Conservation (phyloP, 805 yeast genomes). For the Metschnikowia rubicola region DNA sequence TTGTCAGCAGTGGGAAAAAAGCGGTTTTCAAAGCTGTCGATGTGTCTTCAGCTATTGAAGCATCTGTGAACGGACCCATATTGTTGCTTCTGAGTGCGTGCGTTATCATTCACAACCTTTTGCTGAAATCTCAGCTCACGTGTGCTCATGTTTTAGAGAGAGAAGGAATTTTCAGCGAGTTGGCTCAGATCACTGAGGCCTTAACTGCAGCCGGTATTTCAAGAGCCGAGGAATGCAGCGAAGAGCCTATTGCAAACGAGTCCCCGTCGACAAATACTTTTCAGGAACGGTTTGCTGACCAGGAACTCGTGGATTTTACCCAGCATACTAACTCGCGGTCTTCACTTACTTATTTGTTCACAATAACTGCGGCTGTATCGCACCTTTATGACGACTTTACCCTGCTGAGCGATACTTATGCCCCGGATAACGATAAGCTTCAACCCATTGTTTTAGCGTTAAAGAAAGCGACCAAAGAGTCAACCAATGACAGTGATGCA, state of each 20-base stretch:
- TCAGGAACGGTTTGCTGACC: conserved; percentile 26
- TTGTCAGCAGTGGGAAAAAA: conserved; percentile 53
- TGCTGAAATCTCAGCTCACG: conserved; percentile 40
- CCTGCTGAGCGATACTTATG: conserved; percentile 1
- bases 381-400: conserved; percentile 3
- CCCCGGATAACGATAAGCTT: background rate
- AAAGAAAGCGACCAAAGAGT: background rate
- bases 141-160: conserved; percentile 54
- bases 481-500: conserved; percentile 29
- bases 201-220: background rate
- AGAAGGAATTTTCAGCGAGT: conserved; percentile 68
- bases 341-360: background rate
- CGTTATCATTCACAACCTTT: conserved; percentile 43
- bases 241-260: background rate
- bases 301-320: conserved; percentile 24
- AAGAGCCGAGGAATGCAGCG: background rate
- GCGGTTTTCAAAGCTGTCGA: conserved; percentile 1
- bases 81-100: conserved; percentile 51
- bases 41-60: background rate
- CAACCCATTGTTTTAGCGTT: background rate
- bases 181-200: conserved; percentile 12
- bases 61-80: conserved; percentile 12
- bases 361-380: background rate
- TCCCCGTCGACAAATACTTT: background rate
- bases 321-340: background rate